phyloP scores from a whole-genome alignment of 371 early-diverging fungal species.

The Rhizopus delemar region DNA sequence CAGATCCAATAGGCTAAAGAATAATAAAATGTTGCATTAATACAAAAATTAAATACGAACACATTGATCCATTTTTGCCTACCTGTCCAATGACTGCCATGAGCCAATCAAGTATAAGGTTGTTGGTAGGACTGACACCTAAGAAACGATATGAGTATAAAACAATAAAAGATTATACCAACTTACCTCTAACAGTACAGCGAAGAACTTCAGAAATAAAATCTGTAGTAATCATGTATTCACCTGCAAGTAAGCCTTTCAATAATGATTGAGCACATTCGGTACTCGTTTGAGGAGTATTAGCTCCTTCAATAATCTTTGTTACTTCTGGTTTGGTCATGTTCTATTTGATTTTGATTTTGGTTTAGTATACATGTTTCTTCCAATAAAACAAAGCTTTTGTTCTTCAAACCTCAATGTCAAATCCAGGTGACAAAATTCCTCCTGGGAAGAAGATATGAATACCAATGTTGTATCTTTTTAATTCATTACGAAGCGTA shows the following conservation, averaged over 20 bases:
- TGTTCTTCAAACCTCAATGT: slow-evolving; percentile 50
- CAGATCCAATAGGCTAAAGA: slow-evolving; percentile 43
- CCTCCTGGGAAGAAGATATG: slow-evolving; percentile 84
- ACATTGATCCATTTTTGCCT: slow-evolving; percentile 6
- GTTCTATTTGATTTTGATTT: slow-evolving; percentile 49
- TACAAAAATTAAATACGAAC: neutral
- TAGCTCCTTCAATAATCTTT: slow-evolving; percentile 76
- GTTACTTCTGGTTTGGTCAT: slow-evolving; percentile 82
- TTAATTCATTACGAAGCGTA: slow-evolving; percentile 72
- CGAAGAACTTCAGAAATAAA: slow-evolving; percentile 54
- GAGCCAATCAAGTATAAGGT: slow-evolving; percentile 40
- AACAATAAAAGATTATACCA: neutral
- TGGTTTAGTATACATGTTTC: neutral
- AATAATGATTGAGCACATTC: slow-evolving; percentile 65
- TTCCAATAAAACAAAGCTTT: neutral
- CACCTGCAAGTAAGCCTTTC: slow-evolving; percentile 45
- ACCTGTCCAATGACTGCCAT: slow-evolving; percentile 46
- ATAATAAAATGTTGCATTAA: slow-evolving; percentile 6
- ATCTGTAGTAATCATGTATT: slow-evolving; percentile 58
- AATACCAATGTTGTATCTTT: slow-evolving; percentile 66
- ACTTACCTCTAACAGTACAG: slow-evolving; percentile 44
- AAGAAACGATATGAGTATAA: neutral
- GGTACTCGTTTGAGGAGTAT: slow-evolving; percentile 58
- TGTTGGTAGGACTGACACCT: slow-evolving; percentile 50
- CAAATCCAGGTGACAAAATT: slow-evolving; percentile 81